Conservation (phyloP, 495 filamentous ascomycete species). For the Sphaerosporella brunnea region DNA sequence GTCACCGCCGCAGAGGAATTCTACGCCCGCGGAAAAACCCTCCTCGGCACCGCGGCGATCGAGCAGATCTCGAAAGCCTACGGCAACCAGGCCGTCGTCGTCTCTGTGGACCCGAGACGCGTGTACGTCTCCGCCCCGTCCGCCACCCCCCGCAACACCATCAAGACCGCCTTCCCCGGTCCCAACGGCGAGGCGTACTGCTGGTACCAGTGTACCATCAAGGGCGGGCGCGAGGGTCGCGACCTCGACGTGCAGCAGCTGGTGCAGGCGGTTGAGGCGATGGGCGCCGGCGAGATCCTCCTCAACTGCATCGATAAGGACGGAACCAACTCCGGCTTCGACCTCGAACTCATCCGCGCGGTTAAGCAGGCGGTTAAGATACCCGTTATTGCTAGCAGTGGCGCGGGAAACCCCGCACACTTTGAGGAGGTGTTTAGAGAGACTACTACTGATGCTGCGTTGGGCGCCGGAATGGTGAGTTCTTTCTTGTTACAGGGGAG, state of each 20-base stretch:
- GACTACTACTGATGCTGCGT: slow-evolving; percentile 75
- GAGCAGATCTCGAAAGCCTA: slow-evolving; percentile 88
- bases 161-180: slow-evolving; percentile 51
- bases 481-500: slow-evolving; percentile 6
- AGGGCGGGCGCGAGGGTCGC: slow-evolving; percentile 76
- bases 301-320: slow-evolving; percentile 97
- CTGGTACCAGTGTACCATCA: slow-evolving; percentile 97
- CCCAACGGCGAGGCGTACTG: slow-evolving; percentile 64
- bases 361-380: slow-evolving; percentile 75
- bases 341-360: slow-evolving; percentile 72
- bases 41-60: slow-evolving; percentile 72
- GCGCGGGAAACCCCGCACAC: slow-evolving; percentile 74
- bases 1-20: slow-evolving; percentile 85
- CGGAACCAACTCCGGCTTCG: slow-evolving; percentile 87
- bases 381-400: slow-evolving; percentile 88
- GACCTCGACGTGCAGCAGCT: slow-evolving; percentile 84
- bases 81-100: slow-evolving; percentile 90
- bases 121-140: slow-evolving; percentile 60
- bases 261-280: slow-evolving; percentile 74
- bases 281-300: slow-evolving; percentile 88
- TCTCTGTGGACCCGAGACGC: slow-evolving; percentile 83
- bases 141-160: slow-evolving; percentile 59
- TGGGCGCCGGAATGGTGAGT: slow-evolving; percentile 84
- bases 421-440: slow-evolving; percentile 78
- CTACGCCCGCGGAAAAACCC: slow-evolving; percentile 43